Base-by-base conservation (phyloP, 345 rosid genomes). In the Eucalyptus leucophloia region DNA sequence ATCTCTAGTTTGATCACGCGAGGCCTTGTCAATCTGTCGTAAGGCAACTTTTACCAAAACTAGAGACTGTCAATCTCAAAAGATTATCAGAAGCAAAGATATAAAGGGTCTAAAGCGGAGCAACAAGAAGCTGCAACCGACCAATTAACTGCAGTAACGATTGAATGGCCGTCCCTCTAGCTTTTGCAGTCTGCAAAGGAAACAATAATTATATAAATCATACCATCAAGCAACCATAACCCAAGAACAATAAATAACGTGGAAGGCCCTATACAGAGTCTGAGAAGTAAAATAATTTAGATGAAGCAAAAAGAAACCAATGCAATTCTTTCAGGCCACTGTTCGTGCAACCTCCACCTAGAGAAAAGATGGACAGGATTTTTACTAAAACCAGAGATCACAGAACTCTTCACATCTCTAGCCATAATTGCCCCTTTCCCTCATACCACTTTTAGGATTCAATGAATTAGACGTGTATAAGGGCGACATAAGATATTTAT, bases 81-180 rank as follows among this genome's bases (percentile, higher is more conserved):
- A 49, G 34, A 11, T 42, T 26, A 47, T n/a, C 53, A 11, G 8
- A 87, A 87, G 30, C 23, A 16, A n/a, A 54, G 89, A 50, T 5
- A 56, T 81, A 51, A 88, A 86, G 87, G 58, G 90, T 0, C 50
- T 56, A 50, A 86, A 98, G 98, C 98, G 94, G 96, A 45, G 97
- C 94, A 24, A 93, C 94, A 89, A 95, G 92, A 89, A 98, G 97
- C 86, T 96, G 96, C 89, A 96, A 92, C 87, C 98, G 95, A n/a
- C 99, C 99, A 32, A 98, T 92, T 90, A 97, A 92, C 88, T 94
- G 97, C 88, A 96, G 90, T 89, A 97, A 93, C 90, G 96, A 93
- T 92, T 93, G 95, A 93, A 95, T 80, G 87, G 96, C 94, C 44
- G 58, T 89, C 89, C 93, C 95, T 91, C 98, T 94, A 89, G 94